Base-by-base conservation (phyloP, 768 basidiomycete species). In the Naganishia antarctica region DNA sequence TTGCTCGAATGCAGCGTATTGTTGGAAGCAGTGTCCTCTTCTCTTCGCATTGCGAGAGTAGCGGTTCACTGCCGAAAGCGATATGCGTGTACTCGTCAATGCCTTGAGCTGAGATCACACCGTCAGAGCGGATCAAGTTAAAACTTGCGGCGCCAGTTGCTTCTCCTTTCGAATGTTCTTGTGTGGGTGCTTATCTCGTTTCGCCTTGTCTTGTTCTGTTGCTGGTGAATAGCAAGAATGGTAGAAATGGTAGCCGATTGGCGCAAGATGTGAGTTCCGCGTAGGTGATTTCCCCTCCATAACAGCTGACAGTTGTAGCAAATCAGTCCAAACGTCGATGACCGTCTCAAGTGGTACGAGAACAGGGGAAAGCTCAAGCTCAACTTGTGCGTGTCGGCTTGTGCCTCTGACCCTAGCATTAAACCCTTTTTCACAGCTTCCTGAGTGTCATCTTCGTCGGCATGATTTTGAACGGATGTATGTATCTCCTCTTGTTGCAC, bases 121-220 rank as follows among this genome's bases (percentile, higher is more conserved):
- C 77, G 77, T 78, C 53, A 21, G 64, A 76, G 74, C 74, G 74
- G 75, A 76, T 67, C 76, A 76, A 74, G 76, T 72, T 76, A 76
- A 76, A 75, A 70, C 76, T 74, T 76, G 77, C 77, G 77, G 73
- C 73, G 74, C 40, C 57, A 53, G 61, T 31, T 43, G 37, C 26
- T 41, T 68, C 21, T 48, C n/a, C 65, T 49, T 53, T 44, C 51
- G 49, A 31, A 28, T 48, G 40, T 48, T 44, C 62, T 53, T 21
- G 34, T 48, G 23, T 40, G 48, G 48, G 34, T 49, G 41, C 48
- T 63, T 31, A 41, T 44, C 37, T 28, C 25, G 34, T 32, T n/a
- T n/a, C n/a, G 11, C 15, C 29, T 46, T 31, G n/a, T 45, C 15
- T n/a, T n/a, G n/a, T n/a, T n/a, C n/a, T n/a, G n/a, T n/a, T 18